phyloP scores from a whole-genome alignment of 768 basidiomycete genomes.

The Lentinula raphanica region DNA sequence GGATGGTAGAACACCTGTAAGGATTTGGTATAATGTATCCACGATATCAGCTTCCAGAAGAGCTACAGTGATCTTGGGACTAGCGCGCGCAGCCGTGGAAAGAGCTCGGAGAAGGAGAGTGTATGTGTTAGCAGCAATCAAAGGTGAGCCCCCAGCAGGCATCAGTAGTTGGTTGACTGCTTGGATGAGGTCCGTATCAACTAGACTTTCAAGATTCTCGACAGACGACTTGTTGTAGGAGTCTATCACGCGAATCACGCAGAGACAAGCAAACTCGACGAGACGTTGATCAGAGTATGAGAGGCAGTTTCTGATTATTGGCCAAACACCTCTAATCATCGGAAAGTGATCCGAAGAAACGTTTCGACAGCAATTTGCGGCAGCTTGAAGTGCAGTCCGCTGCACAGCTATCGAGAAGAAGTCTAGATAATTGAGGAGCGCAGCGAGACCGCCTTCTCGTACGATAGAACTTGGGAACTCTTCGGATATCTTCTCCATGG shows the following conservation, averaged over 20 bases:
- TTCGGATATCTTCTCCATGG: conserved; percentile 96
- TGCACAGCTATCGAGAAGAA: conserved; percentile 99
- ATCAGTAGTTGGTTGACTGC: conserved; percentile 83
- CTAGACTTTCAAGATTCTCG: conserved; percentile 81
- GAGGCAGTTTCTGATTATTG: conserved; percentile 89
- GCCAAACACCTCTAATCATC: conserved; percentile 86
- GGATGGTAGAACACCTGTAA: conserved; percentile 90
- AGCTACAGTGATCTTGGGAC: conserved; percentile 80
- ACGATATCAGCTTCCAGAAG: conserved; percentile 91
- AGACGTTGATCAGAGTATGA: conserved; percentile 90
- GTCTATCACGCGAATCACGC: conserved; percentile 91
- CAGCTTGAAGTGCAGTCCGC: conserved; percentile 92
- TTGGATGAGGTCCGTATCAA: conserved; percentile 72
- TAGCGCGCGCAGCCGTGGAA: conserved; percentile 82
- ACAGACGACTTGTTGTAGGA: conserved; percentile 82
- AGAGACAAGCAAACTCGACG: conserved; percentile 95
- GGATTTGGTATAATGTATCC: conserved; percentile 87
- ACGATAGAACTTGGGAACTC: conserved; percentile 96
- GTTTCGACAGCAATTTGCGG: conserved; percentile 94
- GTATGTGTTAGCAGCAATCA: conserved; percentile 83
- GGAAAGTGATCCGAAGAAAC: conserved; percentile 83
- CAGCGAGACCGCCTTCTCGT: conserved; percentile 89
- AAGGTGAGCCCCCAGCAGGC: conserved; percentile 80
- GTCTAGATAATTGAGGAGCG: conserved; percentile 91
- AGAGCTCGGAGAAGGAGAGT: conserved; percentile 83